Evolutionary conservation across 495 filamentous ascomycete genomes (phyloP), one percentile per base, ranked within the genome.

Genomic region (Talaromyces nanjingensis): DNA sequence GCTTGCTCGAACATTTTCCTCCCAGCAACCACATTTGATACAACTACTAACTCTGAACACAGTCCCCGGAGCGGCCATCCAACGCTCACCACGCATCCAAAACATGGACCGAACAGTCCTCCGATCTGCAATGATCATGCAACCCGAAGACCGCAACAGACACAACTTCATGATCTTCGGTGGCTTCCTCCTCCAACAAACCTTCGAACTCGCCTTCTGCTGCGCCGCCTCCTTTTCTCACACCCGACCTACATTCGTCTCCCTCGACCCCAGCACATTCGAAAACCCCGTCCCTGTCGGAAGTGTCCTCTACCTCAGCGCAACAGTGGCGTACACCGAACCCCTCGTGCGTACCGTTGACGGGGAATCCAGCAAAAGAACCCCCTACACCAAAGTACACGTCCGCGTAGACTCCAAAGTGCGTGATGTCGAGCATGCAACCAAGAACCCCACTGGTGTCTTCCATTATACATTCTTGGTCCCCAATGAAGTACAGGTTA

Each of bases 81-180:
- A 53, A 52, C n/a, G 52, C 25, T 52, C 89, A 4, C 55, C 76
- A 24, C 89, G 89, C 68, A 82, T 85, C 6, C 71, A 86, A 62
- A 84, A 80, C 71, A 93, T 93, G 90, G 77, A 81, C 33, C 76
- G 78, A 33, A 91, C 90, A 0, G 77, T 78, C 24, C 79, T 93
- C 29, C 82, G 84, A 62, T 88, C 87, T 1, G 87, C 90, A 5
- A 83, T 83, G 68, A 91, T 96, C 63, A 96, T 96, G 91, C 90
- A 93, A 68, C 91, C 91, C 3, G 91, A 93, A 73, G 86, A 91
- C 70, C 86, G 91, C 37, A 93, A 93, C 73, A 80, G 90, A 3
- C 90, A 93, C 76, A 88, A 90, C 68, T 92, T 92, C 77, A 92
- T 92, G 90, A 92, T 96, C 59, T 96, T 93, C 69, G 91, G 91